Conservation (phyloP, 2,329 filamentous ascomycete genomes). For the Penicillium sp. region DNA sequence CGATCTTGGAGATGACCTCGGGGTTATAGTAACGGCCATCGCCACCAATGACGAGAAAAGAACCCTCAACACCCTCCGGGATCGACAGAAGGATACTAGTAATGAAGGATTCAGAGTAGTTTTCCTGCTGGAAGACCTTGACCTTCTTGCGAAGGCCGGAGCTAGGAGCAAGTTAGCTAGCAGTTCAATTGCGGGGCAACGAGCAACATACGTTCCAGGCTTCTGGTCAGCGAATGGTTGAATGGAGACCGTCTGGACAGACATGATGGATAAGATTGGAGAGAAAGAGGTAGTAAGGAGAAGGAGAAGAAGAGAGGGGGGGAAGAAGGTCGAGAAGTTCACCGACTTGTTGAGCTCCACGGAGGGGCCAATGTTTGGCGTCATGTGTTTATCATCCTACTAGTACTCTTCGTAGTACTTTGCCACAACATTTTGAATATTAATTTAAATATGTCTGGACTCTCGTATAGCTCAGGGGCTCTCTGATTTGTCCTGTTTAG, state of each 20-base stretch:
- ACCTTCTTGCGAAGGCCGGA: slow-evolving; percentile 99
- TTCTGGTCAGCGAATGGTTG: slow-evolving; percentile 92
- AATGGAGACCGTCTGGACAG: slow-evolving; percentile 54
- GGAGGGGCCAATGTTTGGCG: slow-evolving; percentile 11
- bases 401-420: background rate
- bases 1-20: slow-evolving; percentile 90
- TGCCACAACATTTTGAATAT: background rate
- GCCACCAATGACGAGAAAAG: slow-evolving; percentile 91
- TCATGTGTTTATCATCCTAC: slow-evolving; percentile 24
- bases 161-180: slow-evolving; percentile 42
- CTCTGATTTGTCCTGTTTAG: background rate
- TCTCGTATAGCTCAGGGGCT: background rate
- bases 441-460: background rate
- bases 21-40: slow-evolving; percentile 97
- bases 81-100: slow-evolving; percentile 91
- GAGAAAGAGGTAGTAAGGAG: slow-evolving; percentile 4
- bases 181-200: background rate
- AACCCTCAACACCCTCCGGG: slow-evolving; percentile 78
- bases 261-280: slow-evolving; percentile 5
- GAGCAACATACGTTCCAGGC: slow-evolving; percentile 79
- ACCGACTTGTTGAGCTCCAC: slow-evolving; percentile 21
- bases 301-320: slow-evolving; percentile 4
- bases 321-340: slow-evolving; percentile 12
- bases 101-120: slow-evolving; percentile 96
- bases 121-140: slow-evolving; percentile 84